These are phyloP conservation scores for Zygosaccharomyces pseudorouxii DNA, from an alignment of 805 yeast genomes.

Conservation along the genomic window DNA sequence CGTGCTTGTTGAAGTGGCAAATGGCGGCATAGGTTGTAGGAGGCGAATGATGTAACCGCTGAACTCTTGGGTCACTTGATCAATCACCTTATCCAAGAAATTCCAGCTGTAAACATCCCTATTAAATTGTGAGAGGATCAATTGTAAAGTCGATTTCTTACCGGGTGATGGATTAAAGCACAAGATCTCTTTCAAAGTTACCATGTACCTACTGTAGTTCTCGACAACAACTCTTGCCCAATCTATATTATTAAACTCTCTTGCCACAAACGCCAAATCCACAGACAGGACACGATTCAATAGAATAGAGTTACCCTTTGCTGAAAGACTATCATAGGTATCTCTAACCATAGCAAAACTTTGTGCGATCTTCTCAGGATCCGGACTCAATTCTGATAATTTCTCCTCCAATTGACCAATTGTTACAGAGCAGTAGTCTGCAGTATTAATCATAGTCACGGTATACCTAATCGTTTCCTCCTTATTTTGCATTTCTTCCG, in stretches of 20 bases:
- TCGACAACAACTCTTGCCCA: conserved; percentile 68
- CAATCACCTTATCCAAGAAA: conserved; percentile 72
- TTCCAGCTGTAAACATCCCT: conserved; percentile 69
- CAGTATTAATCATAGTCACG: conserved; percentile 75
- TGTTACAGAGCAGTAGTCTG: conserved; percentile 82
- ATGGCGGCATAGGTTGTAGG: conserved; percentile 59
- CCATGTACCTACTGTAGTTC: conserved; percentile 67
- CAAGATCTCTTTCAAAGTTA: conserved; percentile 49
- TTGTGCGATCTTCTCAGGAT: conserved; percentile 40
- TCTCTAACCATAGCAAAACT: conserved; percentile 54
- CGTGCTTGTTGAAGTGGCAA: conserved; percentile 31
- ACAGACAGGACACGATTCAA: conserved; percentile 50
- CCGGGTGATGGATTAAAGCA: conserved; percentile 26
- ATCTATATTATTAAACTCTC: conserved; percentile 72
- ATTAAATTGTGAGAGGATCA: conserved; percentile 54
- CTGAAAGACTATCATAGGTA: conserved; percentile 53
- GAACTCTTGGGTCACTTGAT: conserved; percentile 52
- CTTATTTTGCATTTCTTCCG: conserved; percentile 39
- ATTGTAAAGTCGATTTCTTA: conserved; percentile 20
- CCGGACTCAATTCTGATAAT: conserved; percentile 40
- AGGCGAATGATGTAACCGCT: conserved; percentile 53
- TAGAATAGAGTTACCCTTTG: conserved; percentile 51
- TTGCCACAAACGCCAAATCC: conserved; percentile 70
- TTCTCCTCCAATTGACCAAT: conserved; percentile 70
- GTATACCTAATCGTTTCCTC: conserved; percentile 60